Evolutionary conservation across 306 rosid genomes (phyloP).

Genomic region (Gleditsia sinensis): DNA sequence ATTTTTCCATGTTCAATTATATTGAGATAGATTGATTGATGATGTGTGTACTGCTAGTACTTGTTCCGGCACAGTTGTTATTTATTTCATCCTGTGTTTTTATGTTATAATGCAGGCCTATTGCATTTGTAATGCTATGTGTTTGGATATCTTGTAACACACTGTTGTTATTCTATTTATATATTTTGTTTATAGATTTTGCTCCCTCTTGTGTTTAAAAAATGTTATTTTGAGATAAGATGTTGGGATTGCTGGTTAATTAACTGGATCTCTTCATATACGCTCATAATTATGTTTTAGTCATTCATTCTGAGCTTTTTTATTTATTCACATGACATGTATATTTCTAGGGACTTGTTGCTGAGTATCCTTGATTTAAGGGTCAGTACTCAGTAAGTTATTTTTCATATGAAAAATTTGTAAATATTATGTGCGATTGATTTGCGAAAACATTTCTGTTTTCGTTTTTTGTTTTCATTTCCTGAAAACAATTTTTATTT

Average conservation of each 20-base stretch:
- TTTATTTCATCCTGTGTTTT: not conserved
- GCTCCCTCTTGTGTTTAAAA: not conserved
- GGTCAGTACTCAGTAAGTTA: constrained; percentile 6
- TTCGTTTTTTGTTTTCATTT: too few relatives aligned
- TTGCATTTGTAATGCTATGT: not conserved
- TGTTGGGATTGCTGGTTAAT: not conserved
- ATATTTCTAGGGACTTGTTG: constrained; percentile 8
- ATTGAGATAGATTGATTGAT: constrained; percentile 25
- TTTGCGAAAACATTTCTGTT: too few relatives aligned
- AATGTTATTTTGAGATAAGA: constrained; percentile 4
- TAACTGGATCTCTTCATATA: not conserved
- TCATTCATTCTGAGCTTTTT: not conserved
- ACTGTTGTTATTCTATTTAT: not conserved
- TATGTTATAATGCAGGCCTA: not conserved
- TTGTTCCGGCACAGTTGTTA: not conserved
- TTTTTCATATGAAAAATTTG: not conserved
- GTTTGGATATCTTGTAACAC: not conserved
- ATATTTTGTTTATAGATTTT: constrained; percentile 10
- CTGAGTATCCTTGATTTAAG: not conserved
- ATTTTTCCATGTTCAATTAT: constrained; percentile 3
- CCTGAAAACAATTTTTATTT: too few relatives aligned
- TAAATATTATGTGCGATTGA: too few relatives aligned
- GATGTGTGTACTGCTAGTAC: constrained; percentile 8
- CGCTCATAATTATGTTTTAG: constrained; percentile 7
- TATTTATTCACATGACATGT: not conserved